A percentile compares a stretch with the other conserved stretches of the same genome.
phyloP scores from a whole-genome alignment of 768 basidiomycete genomes.

The Collybia mongolica region DNA sequence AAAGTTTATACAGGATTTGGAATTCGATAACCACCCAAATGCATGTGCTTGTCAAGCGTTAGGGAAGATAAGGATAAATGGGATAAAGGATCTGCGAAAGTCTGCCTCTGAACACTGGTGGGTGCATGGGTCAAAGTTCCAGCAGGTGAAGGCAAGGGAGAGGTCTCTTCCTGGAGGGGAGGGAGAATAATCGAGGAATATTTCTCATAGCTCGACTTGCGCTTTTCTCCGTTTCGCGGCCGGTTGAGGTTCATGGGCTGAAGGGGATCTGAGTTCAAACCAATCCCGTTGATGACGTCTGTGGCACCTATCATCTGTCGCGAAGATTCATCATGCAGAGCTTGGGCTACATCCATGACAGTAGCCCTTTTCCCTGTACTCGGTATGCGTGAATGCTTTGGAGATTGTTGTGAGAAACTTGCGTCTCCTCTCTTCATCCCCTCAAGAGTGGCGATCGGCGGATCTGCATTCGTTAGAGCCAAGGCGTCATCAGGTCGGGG shows the following conservation, averaged over 20 bases:
- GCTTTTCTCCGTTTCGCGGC: constrained; percentile 41
- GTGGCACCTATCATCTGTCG: neutral
- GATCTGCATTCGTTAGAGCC: neutral
- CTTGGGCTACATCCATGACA: constrained; percentile 79
- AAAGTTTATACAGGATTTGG: too few relatives aligned
- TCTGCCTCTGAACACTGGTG: constrained; percentile 5
- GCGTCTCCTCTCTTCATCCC: constrained; percentile 17
- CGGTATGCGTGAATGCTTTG: constrained; percentile 55
- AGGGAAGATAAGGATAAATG: too few relatives aligned
- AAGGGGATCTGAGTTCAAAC: constrained; percentile 17
- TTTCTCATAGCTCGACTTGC: constrained; percentile 66
- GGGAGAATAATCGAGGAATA: constrained; percentile 65
- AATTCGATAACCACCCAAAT: too few relatives aligned
- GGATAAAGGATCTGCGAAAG: neutral
- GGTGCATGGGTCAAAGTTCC: constrained; percentile 45
- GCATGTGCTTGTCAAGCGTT: too few relatives aligned
- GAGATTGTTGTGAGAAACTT: constrained; percentile 27
- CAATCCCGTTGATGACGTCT: constrained; percentile 4
- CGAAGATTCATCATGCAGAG: constrained; percentile 29
- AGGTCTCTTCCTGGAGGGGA: constrained; percentile 65
- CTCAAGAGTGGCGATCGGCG: neutral
- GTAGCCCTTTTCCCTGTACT: constrained; percentile 69
- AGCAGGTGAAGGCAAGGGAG: constrained; percentile 53
- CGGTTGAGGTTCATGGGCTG: constrained; percentile 2
- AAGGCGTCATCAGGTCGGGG: neutral